Conservation (phyloP, 768 basidiomycete species). For the Lentinula edodes region DNA sequence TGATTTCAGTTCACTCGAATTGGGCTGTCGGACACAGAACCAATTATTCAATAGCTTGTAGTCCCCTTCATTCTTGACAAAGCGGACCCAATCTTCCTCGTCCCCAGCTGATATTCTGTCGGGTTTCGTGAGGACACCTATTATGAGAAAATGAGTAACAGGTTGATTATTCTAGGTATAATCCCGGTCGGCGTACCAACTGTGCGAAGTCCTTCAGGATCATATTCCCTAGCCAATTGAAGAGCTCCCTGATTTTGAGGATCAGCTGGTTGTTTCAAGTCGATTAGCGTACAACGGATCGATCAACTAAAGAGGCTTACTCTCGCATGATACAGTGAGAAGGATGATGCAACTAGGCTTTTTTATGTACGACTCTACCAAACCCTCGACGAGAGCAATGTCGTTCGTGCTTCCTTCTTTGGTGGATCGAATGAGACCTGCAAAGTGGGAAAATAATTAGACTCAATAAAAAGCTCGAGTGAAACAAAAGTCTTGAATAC, state of each 20-base stretch:
- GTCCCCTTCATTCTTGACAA: constrained; percentile 39
- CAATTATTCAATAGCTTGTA: constrained; percentile 50
- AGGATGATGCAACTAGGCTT: constrained; percentile 60
- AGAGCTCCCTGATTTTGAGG: constrained; percentile 78
- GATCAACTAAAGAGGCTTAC: constrained; percentile 26
- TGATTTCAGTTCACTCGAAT: constrained; percentile 41
- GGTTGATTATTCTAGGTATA: neutral
- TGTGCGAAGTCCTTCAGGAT: constrained; percentile 60
- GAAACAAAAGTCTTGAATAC: neutral
- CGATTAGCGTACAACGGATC: neutral
- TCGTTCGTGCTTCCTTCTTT: constrained; percentile 47
- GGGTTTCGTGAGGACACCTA: constrained; percentile 72
- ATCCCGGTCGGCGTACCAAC: constrained; percentile 44
- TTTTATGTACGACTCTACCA: constrained; percentile 55
- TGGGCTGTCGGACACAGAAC: constrained; percentile 54
- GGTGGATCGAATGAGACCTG: constrained; percentile 52
- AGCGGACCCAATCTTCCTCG: constrained; percentile 48
- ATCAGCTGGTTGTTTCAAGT: constrained; percentile 43
- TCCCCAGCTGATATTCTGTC: constrained; percentile 58
- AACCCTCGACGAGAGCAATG: constrained; percentile 52
- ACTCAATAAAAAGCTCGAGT: neutral
- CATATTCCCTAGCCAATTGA: constrained; percentile 52
- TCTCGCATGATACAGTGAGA: constrained; percentile 58
- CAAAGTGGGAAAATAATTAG: neutral
- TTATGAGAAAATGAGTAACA: neutral